Evolutionary conservation across 805 yeast genomes (phyloP).

Genomic region (Metschnikowia baotianmanensis): DNA sequence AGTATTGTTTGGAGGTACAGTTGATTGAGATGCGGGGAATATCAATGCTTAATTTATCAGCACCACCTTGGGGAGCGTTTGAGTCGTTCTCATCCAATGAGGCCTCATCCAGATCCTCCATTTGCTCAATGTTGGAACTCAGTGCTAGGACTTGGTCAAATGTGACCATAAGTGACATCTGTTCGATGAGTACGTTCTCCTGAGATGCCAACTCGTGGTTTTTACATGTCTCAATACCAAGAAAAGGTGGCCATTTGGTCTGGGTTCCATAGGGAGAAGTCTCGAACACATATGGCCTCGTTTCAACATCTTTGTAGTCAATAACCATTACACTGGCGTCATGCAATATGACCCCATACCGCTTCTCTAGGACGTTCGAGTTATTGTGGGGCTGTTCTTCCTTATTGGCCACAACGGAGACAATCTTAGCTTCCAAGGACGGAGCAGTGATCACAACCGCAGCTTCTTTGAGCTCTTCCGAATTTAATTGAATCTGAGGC

Average conservation of each 20-base stretch:
- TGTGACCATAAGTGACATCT: conserved; percentile 60
- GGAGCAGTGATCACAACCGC: conserved; percentile 75
- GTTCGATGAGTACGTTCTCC: conserved; percentile 56
- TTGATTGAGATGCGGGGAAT: conserved; percentile 66
- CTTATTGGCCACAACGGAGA: conserved; percentile 55
- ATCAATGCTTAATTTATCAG: conserved; percentile 53
- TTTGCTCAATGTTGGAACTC: conserved; percentile 18
- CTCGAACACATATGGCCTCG: conserved; percentile 42
- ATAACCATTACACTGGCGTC: conserved; percentile 74
- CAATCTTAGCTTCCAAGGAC: conserved; percentile 60
- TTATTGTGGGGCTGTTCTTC: conserved; percentile 30
- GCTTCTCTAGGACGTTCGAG: conserved; percentile 49
- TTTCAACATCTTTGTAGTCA: conserved; percentile 42
- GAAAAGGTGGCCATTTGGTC: conserved; percentile 85
- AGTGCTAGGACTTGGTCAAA: conserved; percentile 45
- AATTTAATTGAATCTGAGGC: conserved; percentile 44
- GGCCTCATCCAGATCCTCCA: conserved; percentile 6
- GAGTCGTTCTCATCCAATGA: neutral
- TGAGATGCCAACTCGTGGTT: conserved; percentile 43
- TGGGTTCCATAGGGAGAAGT: conserved; percentile 59
- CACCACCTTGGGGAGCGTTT: conserved; percentile 4
- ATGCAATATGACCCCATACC: conserved; percentile 66
- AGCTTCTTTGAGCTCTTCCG: conserved; percentile 44
- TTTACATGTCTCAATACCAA: conserved; percentile 68
- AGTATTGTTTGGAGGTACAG: conserved; percentile 74